Evolutionary conservation across 2,329 filamentous ascomycete genomes (phyloP).

Genomic region (Calonectria henricotiae): DNA sequence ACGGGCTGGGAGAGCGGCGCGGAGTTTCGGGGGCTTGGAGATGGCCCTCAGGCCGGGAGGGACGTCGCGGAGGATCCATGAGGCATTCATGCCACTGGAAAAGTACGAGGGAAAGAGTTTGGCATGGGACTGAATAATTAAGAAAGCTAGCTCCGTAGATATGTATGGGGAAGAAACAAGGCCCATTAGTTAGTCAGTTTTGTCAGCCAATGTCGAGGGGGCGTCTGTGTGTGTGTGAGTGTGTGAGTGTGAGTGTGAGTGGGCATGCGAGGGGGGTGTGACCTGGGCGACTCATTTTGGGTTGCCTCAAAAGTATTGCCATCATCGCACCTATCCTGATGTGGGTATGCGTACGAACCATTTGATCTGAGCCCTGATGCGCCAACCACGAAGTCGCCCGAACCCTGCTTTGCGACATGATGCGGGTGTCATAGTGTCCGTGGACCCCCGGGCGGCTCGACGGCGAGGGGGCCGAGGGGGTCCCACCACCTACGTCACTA

Average conservation of each 20-base stretch:
- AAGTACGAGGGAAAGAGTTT: slow-evolving; percentile 8
- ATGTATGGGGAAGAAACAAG: neutral
- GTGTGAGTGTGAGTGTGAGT: slow-evolving; percentile 1
- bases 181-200: slow-evolving; percentile 16
- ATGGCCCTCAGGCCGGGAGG: slow-evolving; percentile 43
- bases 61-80: slow-evolving; percentile 48
- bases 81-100: slow-evolving; percentile 37
- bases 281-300: neutral
- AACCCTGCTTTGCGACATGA: slow-evolving; percentile 26
- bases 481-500: slow-evolving; percentile 22
- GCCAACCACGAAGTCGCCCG: slow-evolving; percentile 14
- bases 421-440: slow-evolving; percentile 14
- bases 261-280: slow-evolving; percentile 4
- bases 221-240: neutral
- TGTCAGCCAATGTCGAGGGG: slow-evolving; percentile 24
- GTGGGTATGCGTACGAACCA: slow-evolving; percentile 8
- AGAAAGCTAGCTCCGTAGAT: slow-evolving; percentile 11
- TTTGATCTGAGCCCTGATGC: slow-evolving; percentile 1
- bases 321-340: neutral
- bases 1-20: slow-evolving; percentile 44
- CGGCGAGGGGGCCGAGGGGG: slow-evolving; percentile 19
- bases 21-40: slow-evolving; percentile 27
- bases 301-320: slow-evolving; percentile 1
- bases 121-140: neutral
- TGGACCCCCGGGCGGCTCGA: slow-evolving; percentile 6